Base-by-base conservation (phyloP, 805 yeast species). In the Candida endomychidarum region DNA sequence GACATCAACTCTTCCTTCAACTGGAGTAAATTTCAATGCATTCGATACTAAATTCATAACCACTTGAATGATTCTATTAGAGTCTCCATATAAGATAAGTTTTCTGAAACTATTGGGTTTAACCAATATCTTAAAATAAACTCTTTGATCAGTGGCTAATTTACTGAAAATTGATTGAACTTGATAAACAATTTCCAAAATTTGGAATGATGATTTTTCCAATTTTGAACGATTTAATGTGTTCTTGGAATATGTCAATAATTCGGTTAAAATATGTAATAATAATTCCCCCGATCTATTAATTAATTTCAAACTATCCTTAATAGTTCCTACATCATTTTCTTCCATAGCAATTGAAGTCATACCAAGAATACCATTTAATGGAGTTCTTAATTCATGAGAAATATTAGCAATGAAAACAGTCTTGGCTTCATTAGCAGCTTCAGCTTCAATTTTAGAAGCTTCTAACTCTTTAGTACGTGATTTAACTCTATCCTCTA, bases 351-450 rank as follows among this genome's bases (percentile, higher is more conserved):
- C 90, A 41, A 91, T 84, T 2, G 95, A 85, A 0, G 97, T 86
- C 90, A 91, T 86, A 47, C 98, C 98, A 40, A 93, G 67, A 29
- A 93, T 93, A 57, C 99, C 99, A 60, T 93, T 93, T 46, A 93
- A 69, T 1, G 99, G 99, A 0, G 98, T 93, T 51, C 98, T 77
- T 55, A 93, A 71, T 65, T 93, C 99, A 60, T 5, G 63, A 4
- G 65, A 60, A 16, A 58, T 58, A 43, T 60, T 58, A 18, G 64
- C 63, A 41, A 58, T 58, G 41, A 58, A 59, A 8, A 58, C 61
- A 0, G 98, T 90, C 56, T 93, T 93, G 2, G 98, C 96, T 51
- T 93, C 97, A 60, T 91, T 91, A 1, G 99, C 99, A 20, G 84
- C 80, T 63, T 91, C 97, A 0, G 96, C 97, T 56, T 83, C 86